Conservation (phyloP, 768 basidiomycete species). For the Pulveroboletus sp. region DNA sequence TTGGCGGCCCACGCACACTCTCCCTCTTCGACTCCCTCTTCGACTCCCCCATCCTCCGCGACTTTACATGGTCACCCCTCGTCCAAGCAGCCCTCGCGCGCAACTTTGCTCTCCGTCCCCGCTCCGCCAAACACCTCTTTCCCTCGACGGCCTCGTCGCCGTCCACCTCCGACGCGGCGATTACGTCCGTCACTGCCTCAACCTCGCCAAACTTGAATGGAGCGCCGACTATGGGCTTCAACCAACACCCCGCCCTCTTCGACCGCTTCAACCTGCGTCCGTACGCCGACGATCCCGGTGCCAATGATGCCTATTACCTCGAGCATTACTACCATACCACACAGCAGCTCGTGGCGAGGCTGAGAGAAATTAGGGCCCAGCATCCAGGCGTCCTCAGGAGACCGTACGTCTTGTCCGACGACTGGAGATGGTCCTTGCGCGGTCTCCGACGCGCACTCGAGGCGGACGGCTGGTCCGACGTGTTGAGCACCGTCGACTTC, state of each 20-base stretch:
- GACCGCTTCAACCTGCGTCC: conserved; percentile 39
- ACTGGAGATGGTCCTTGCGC: too few species aligned
- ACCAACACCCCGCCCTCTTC: conserved; percentile 36
- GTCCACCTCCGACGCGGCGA: conserved; percentile 58
- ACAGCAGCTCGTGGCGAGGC: too few species aligned
- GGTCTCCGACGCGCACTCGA: too few species aligned
- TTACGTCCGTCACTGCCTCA: conserved; percentile 53
- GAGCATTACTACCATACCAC: not conserved
- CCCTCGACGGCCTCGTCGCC: conserved; percentile 46
- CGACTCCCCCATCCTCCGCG: conserved; percentile 44
- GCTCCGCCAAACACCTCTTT: conserved; percentile 23
- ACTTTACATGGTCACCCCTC: conserved; percentile 54
- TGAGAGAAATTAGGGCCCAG: too few species aligned
- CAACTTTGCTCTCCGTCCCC: conserved; percentile 41
- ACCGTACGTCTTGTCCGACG: too few species aligned
- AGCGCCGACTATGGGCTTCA: conserved; percentile 46
- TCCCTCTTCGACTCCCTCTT: conserved; percentile 42
- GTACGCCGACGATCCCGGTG: conserved; percentile 2
- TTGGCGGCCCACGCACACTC: conserved; percentile 40
- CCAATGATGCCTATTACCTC: conserved; percentile 5
- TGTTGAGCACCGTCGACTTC: conserved; percentile 42
- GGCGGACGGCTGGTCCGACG: conserved; percentile 37
- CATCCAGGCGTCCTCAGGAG: too few species aligned
- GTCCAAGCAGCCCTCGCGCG: conserved; percentile 48
- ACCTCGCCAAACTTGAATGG: conserved; percentile 47